Conservation (phyloP, 768 basidiomycete species). For the Kwoniella dejecticola region DNA sequence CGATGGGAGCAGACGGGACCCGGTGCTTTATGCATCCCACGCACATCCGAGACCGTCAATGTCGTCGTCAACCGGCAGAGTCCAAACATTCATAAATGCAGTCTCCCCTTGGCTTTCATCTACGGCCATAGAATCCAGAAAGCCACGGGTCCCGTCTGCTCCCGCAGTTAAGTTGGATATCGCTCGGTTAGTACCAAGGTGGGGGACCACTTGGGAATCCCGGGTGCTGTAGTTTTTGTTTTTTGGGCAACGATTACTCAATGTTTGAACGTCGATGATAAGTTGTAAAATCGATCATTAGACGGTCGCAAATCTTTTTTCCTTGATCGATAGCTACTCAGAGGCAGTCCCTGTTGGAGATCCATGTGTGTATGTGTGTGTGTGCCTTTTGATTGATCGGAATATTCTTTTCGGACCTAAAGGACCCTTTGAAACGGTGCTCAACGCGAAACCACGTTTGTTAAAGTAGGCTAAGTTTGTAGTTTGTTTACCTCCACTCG, state of each 20-base stretch:
- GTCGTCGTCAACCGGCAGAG: no score
- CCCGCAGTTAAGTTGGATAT: conserved; percentile 10
- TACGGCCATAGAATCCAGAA: conserved; percentile 17
- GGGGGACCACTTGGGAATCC: conserved; percentile 22
- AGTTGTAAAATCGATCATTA: no score
- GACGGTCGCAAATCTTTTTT: no score
- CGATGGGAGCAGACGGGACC: no score
- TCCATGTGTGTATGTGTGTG: neutral
- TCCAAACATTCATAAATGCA: no score
- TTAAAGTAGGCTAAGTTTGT: no score
- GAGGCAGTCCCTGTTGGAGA: no score
- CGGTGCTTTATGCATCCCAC: no score
- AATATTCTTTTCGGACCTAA: neutral
- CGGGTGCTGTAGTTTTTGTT: conserved; percentile 21
- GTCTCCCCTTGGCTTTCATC: neutral
- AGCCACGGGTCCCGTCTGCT: conserved; percentile 10
- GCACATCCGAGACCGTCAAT: no score
- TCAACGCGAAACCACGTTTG: no score
- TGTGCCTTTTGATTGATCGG: neutral
- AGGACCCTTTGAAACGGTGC: neutral
- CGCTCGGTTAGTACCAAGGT: conserved; percentile 23
- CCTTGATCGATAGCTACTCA: no score
- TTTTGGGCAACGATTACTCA: neutral
- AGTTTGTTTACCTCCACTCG: neutral
- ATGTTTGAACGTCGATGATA: no score